A percentile compares a stretch with the other conserved stretches of the same genome.
These are phyloP conservation scores for Tolypocladium endophyticum DNA, from an alignment of 2,329 filamentous ascomycete genomes.

Conservation along the genomic window DNA sequence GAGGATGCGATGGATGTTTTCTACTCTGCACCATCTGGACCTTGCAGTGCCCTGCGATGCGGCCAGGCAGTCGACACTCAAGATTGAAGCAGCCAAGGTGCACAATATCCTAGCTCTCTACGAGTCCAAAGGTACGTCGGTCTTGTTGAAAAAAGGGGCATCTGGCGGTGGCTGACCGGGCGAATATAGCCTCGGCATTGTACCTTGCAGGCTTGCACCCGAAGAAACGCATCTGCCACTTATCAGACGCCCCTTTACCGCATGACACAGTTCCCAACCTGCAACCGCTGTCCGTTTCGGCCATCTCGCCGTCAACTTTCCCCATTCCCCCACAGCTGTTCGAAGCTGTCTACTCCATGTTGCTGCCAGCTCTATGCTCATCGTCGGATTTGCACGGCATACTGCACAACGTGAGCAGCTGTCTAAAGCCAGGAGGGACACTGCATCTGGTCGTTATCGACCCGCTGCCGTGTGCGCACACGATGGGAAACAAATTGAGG, in stretches of 20 bases:
- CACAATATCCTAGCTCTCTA: slow-evolving; percentile 36
- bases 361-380: slow-evolving; percentile 45
- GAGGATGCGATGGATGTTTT: slow-evolving; percentile 43
- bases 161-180: neutral
- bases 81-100: neutral
- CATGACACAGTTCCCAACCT: slow-evolving; percentile 26
- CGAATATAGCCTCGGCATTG: slow-evolving; percentile 31
- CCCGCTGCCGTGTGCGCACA: slow-evolving; percentile 44
- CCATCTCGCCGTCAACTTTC: slow-evolving; percentile 21
- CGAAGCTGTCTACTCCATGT: slow-evolving; percentile 39
- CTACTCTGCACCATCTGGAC: slow-evolving; percentile 38
- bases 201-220: slow-evolving; percentile 36
- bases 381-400: slow-evolving; percentile 45
- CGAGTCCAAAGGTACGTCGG: slow-evolving; percentile 34
- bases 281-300: slow-evolving; percentile 26
- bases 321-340: slow-evolving; percentile 33
- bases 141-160: neutral
- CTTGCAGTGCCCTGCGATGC: slow-evolving; percentile 10
- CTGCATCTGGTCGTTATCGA: slow-evolving; percentile 54
- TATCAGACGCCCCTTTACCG: slow-evolving; percentile 32
- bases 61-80: neutral
- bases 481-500: slow-evolving; percentile 45
- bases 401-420: slow-evolving; percentile 44
- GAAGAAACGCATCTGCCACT: slow-evolving; percentile 30
- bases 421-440: slow-evolving; percentile 42